A percentile compares a stretch with the other conserved stretches of the same genome.
Conservation (phyloP, 2,329 filamentous ascomycete genomes). For the Elsinoe arachidis region DNA sequence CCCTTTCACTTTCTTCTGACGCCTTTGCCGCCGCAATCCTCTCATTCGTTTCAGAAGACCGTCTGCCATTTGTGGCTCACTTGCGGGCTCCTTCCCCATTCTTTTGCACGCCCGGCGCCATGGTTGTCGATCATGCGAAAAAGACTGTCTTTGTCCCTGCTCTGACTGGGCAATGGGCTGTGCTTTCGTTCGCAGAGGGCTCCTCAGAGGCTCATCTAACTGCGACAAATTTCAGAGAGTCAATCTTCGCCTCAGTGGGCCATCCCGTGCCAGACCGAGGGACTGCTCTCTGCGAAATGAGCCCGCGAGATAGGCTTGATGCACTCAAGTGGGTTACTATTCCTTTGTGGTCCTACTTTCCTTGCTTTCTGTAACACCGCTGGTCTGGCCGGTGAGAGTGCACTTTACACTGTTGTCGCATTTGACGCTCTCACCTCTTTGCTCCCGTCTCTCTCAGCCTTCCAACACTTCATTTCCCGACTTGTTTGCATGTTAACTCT, state of each 20-base stretch:
- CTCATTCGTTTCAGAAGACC: conserved; percentile 1
- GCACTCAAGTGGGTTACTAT: conserved; percentile 5
- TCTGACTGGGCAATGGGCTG: background rate
- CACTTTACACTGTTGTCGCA: background rate
- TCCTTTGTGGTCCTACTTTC: conserved; percentile 5
- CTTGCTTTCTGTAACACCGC: conserved; percentile 9
- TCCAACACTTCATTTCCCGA: conserved; percentile 9
- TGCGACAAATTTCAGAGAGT: conserved; percentile 6
- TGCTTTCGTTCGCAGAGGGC: conserved; percentile 10
- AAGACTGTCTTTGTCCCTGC: background rate
- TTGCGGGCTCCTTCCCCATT: background rate
- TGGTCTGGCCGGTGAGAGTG: background rate
- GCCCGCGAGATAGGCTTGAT: conserved; percentile 8
- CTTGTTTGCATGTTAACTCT: background rate
- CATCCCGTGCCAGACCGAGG: conserved; percentile 9
- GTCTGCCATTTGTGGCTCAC: background rate
- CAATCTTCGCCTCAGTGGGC: conserved; percentile 7
- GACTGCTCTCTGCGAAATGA: conserved; percentile 7
- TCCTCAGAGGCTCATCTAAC: conserved; percentile 4
- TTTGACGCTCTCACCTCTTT: conserved; percentile 4
- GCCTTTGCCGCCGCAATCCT: background rate
- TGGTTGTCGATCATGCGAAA: background rate
- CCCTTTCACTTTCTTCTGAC: conserved; percentile 5
- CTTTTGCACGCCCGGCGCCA: background rate
- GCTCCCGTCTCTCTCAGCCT: background rate